phyloP scores from a whole-genome alignment of 1,284 basidiomycete genomes.

The Limonomyces culmigenus region DNA sequence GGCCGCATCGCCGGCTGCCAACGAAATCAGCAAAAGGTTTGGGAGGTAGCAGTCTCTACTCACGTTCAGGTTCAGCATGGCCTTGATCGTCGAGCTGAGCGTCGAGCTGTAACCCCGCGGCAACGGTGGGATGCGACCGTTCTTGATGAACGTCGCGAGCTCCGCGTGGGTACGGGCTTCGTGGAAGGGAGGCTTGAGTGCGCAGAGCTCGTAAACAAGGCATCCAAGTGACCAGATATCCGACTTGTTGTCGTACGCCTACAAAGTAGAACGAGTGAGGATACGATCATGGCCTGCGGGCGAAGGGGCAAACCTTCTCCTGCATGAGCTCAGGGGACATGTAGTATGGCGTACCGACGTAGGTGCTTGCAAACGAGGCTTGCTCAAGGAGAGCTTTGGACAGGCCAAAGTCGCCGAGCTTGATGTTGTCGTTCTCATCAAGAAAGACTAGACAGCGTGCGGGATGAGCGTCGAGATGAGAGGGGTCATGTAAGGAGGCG shows the following conservation, averaged over 20 bases:
- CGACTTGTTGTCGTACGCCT: constrained; percentile 91
- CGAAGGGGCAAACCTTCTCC: constrained; percentile 4
- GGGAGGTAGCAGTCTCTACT: constrained; percentile 12
- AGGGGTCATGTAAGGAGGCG: constrained; percentile 10
- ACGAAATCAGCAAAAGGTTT: constrained; percentile 1
- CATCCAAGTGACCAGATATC: constrained; percentile 98
- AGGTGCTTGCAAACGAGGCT: constrained; percentile 84
- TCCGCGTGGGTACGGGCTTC: constrained; percentile 82
- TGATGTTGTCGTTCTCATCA: constrained; percentile 63
- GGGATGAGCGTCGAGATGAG: constrained; percentile 1
- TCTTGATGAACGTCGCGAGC: constrained; percentile 68
- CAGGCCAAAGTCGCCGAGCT: constrained; percentile 92
- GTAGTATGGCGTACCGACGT: constrained; percentile 63
- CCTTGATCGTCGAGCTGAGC: constrained; percentile 59
- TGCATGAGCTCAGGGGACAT: constrained; percentile 97
- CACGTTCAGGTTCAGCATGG: constrained; percentile 79
- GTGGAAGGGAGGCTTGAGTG: constrained; percentile 79
- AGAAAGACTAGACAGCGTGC: constrained; percentile 50
- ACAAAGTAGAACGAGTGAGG: constrained; percentile 30
- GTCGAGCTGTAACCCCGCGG: constrained; percentile 68
- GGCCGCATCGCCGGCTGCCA: constrained; percentile 67
- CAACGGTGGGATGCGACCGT: constrained; percentile 74
- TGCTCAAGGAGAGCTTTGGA: constrained; percentile 74
- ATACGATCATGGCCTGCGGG: not conserved
- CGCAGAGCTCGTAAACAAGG: constrained; percentile 90